phyloP scores from a whole-genome alignment of 1,139 yeast species.

The Scheffersomyces cryptocercus region DNA sequence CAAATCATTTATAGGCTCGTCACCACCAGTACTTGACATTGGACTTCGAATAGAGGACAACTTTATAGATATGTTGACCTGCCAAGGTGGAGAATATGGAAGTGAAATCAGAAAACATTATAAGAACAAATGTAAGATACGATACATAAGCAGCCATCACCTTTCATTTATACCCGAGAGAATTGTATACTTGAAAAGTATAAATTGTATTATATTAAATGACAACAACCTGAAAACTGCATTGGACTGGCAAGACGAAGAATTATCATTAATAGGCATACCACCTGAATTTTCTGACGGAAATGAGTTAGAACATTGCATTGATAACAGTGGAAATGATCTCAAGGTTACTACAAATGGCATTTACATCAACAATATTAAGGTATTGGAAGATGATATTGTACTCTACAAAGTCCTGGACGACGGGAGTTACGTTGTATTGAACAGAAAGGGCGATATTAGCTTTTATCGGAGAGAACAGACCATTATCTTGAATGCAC shows the following conservation, averaged over 20 bases:
- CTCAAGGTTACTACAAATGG: too few relatives aligned
- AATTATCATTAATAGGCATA: neutral
- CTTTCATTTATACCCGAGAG: neutral
- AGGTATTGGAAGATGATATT: too few relatives aligned
- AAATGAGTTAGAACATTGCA: too few relatives aligned
- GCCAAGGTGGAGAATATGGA: conserved; percentile 43
- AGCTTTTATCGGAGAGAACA: too few relatives aligned
- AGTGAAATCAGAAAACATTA: conserved; percentile 30
- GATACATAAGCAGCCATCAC: neutral
- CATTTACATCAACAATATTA: too few relatives aligned
- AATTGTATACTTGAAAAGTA: neutral
- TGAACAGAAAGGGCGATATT: too few relatives aligned
- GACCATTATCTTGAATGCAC: too few relatives aligned
- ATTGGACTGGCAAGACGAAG: neutral
- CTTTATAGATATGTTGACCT: conserved; percentile 20
- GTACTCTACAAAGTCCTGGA: too few relatives aligned
- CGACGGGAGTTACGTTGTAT: too few relatives aligned
- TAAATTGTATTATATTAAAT: neutral
- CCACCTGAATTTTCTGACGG: too few relatives aligned
- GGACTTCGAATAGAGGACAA: conserved; percentile 7
- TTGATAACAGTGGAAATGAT: too few relatives aligned
- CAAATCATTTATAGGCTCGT: conserved; percentile 21
- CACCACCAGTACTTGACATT: conserved; percentile 41
- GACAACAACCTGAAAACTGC: neutral
- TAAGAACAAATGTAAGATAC: neutral